A percentile compares a stretch with the other conserved stretches of the same genome.
Conservation (phyloP, 176 grass and related monocot genomes). For the bread wheat (Triticum aestivum) region IWGSC_CS_RefSeq_v2.1 NC_057813.1:429272325-429272824, state of each 20-base stretch:
- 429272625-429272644: slow-evolving; percentile 50
- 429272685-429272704: slow-evolving; percentile 56
- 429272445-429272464: neutral
- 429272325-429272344: neutral
- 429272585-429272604: slow-evolving; percentile 70
- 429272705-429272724: slow-evolving; percentile 42
- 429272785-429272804: slow-evolving; percentile 63
- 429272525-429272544: slow-evolving; percentile 51
- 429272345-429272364: neutral
- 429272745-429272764: slow-evolving; percentile 51
- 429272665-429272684: slow-evolving; percentile 60
- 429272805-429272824: slow-evolving; percentile 83
- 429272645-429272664: slow-evolving; percentile 68
- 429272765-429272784: slow-evolving; percentile 44
- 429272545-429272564: slow-evolving; percentile 62
- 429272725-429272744: slow-evolving; percentile 55
- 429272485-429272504: neutral
- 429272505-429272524: slow-evolving; percentile 46
- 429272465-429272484: neutral
- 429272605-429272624: slow-evolving; percentile 57
- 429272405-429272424: neutral
- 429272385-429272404: neutral
- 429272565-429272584: slow-evolving; percentile 56
- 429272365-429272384: neutral
- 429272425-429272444: neutral